Conservation (phyloP, 1,139 yeast genomes). For the Saccharomyces hybrid region DNA sequence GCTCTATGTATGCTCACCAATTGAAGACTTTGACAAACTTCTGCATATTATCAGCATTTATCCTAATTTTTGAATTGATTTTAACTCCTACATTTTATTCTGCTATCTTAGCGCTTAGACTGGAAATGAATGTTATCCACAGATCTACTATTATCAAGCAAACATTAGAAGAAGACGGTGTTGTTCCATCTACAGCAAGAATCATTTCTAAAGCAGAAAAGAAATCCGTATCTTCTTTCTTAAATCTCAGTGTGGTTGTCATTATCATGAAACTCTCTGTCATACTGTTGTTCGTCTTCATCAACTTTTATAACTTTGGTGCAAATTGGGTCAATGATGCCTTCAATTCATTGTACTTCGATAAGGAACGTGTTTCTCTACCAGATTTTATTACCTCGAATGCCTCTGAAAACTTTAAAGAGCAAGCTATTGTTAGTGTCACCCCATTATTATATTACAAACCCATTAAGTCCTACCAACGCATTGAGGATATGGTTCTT, state of each 20-base stretch:
- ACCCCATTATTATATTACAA: constrained; percentile 61
- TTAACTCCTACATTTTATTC: constrained; percentile 78
- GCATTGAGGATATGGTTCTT: constrained; percentile 56
- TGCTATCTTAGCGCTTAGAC: constrained; percentile 78
- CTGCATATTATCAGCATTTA: constrained; percentile 67
- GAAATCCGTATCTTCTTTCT: constrained; percentile 18
- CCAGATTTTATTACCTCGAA: constrained; percentile 21
- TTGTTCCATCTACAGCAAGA: constrained; percentile 65
- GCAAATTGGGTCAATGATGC: constrained; percentile 62
- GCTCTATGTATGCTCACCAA: constrained; percentile 63
- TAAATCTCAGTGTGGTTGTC: constrained; percentile 37
- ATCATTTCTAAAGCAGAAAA: constrained; percentile 50
- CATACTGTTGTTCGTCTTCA: constrained; percentile 58
- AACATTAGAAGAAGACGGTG: constrained; percentile 91
- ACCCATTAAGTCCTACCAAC: constrained; percentile 56
- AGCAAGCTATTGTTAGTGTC: constrained; percentile 51
- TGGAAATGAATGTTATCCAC: constrained; percentile 84
- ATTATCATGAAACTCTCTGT: constrained; percentile 58
- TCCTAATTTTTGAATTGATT: constrained; percentile 64
- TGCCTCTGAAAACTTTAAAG: constrained; percentile 12
- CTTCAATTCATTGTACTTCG: constrained; percentile 33
- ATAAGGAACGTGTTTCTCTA: constrained; percentile 15
- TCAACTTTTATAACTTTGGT: constrained; percentile 68
- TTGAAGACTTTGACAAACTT: constrained; percentile 75
- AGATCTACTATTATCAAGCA: constrained; percentile 72